Evolutionary conservation across 2,329 filamentous ascomycete species (phyloP), one percentile per base, ranked within the genome.

Genomic region (Phaeoacremonium minimum): DNA sequence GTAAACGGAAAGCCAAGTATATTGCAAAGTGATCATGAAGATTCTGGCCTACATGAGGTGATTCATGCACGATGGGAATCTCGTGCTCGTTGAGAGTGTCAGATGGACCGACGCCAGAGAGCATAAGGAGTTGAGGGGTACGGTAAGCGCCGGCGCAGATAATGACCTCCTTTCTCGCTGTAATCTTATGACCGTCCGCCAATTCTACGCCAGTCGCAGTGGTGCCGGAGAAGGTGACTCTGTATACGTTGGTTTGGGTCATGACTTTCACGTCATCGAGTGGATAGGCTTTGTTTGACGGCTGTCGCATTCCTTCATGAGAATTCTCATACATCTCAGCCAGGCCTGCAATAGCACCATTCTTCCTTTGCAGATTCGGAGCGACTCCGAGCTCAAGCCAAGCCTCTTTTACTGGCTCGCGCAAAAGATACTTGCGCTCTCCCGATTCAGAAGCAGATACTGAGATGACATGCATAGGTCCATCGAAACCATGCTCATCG

Each of bases 41-140:
- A 51, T 79, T 78, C 14, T 58, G 67, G 9, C 76, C 77, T 9
- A 81, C 74, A 30, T 73, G 74, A 1, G 72, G 75, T 3, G 73
- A 60, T 44, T 79, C 64, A 2, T 60, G 53, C 31, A 76, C 47
- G 7, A 75, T 62, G 2, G 63, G 54, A 39, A 79, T 77, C 13
- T 56, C 51, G 46, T 32, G 32, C 12, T 36, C 32, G 5, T 9
- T 28, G 15, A 39, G 33, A 7, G n/a, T 6, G 8, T 15, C 29
- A 15, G 67, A 41, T 28, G 46, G 44, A 7, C 46, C 63, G 33
- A 66, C 54, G 4, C 61, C 62, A 13, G 57, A 62, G 5, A 61
- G 48, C 45, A 65, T 56, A 4, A 64, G 48, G 15, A 66, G 47
- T 11, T 60, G 50, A 9, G 61, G 60, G 2, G 56, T 56, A 17